Evolutionary conservation across 768 basidiomycete genomes (phyloP), one percentile per base, ranked within the genome.

Genomic region (Baorangia bicolor): DNA sequence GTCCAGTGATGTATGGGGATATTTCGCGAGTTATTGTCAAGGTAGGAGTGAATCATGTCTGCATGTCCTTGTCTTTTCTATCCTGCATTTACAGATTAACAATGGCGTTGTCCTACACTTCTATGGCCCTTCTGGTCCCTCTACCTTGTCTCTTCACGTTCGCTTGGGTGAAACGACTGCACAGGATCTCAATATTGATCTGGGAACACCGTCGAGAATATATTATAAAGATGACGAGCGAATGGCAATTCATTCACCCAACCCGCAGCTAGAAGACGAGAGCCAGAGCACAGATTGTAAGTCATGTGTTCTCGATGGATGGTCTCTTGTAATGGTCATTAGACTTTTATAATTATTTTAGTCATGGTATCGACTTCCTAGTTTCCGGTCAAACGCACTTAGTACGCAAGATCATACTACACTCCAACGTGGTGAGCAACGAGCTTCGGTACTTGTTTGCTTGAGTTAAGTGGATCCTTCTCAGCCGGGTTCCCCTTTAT

Each of bases 331-430:
- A n/a, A 58, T 44, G 30, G 38, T 60, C 56, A 51, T 49, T 57
- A 92, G 91, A 93, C 70, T 93, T 94, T 68, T 93, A 90, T 72
- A 96, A 95, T 65, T 97, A 97, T 66, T 93, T 95, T 62, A 89
- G 94, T 61, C 85, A 93, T 64, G 94, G 94, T 2, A 73, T 97
- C 20, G 94, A 97, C 67, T 90, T 95, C 59, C 79, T 95, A 28
- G 79, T 97, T 18, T 88, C 85, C 23, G 87, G 82, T 44, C 77
- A 76, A 21, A 81, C 80, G 16, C 91, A 94, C 63, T 62, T 81
- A 6, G 89, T 95, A 20, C 82, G 80, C 67, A 97, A 97, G 78
- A 88, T 96, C 35, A 76, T 96, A 25, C 73, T 92, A 8, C 94
- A 97, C 66, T 84, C 93, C 3, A 97, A 96, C 62, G 81, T 94